A percentile compares a stretch with the other conserved stretches of the same genome.
Conservation (phyloP, 2,329 filamentous ascomycete genomes). For the Beauveria caledonica region DNA sequence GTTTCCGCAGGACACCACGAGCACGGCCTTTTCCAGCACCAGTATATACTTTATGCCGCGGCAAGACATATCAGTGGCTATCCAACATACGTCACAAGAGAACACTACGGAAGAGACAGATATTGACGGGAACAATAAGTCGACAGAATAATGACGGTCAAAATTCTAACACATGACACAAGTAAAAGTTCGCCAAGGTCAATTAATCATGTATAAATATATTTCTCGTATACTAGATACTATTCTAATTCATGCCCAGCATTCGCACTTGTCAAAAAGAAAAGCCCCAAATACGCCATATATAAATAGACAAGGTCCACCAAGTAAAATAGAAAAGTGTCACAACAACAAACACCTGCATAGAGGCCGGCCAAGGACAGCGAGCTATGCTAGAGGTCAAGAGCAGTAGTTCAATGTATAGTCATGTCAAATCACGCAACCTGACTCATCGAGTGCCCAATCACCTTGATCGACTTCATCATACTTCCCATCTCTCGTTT, state of each 20-base stretch:
- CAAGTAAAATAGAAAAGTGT: not conserved
- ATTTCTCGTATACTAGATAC: conserved; percentile 4
- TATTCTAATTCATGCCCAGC: conserved; percentile 7
- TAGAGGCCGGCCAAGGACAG: not conserved
- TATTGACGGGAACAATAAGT: too few relatives aligned
- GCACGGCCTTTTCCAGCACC: conserved; percentile 32
- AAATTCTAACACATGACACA: too few relatives aligned
- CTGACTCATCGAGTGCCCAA: not conserved
- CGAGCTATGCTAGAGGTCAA: not conserved
- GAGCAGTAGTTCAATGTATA: not conserved
- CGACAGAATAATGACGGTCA: too few relatives aligned
- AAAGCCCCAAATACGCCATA: not conserved
- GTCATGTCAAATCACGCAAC: not conserved
- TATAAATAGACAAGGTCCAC: not conserved
- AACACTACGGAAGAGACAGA: too few relatives aligned
- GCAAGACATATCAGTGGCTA: not conserved
- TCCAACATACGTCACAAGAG: too few relatives aligned
- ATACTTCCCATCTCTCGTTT: not conserved
- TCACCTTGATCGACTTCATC: not conserved
- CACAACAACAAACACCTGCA: not conserved
- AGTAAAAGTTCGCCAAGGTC: not conserved
- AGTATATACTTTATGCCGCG: conserved; percentile 29
- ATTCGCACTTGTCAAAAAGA: not conserved
- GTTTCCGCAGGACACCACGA: conserved; percentile 30
- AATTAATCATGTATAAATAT: conserved; percentile 6